Evolutionary conservation across 768 basidiomycete species (phyloP).

Genomic region (Leucosporidium creatinivorum): DNA sequence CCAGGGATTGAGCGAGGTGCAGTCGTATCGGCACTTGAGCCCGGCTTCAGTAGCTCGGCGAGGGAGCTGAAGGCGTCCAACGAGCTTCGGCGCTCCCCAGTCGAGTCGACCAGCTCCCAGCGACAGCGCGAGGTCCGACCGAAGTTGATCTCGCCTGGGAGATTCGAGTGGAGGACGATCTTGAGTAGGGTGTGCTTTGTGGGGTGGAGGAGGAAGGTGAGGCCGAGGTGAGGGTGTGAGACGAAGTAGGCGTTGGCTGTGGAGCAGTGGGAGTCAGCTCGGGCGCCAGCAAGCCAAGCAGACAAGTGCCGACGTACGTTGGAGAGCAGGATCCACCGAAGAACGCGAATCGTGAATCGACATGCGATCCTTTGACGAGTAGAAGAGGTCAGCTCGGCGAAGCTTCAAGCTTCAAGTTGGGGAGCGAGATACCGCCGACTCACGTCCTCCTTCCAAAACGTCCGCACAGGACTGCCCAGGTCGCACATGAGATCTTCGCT

Average conservation of each 20-base stretch:
- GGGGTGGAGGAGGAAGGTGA: constrained; percentile 31
- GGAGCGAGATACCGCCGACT: background rate
- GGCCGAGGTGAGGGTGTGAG: constrained; percentile 33
- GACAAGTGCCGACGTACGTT: background rate
- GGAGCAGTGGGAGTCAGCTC: too few relatives aligned
- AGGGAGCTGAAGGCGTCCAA: too few relatives aligned
- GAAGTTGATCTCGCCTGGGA: constrained; percentile 34
- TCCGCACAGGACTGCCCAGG: constrained; percentile 41
- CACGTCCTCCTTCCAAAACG: constrained; percentile 43
- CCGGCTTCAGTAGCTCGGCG: too few relatives aligned
- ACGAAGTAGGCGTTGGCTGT: constrained; percentile 34
- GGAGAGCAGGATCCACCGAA: constrained; percentile 1
- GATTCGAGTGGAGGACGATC: constrained; percentile 35
- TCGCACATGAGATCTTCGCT: constrained; percentile 42
- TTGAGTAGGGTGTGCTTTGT: constrained; percentile 24
- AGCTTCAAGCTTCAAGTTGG: too few relatives aligned
- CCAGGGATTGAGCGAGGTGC: too few relatives aligned
- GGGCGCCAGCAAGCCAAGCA: too few relatives aligned
- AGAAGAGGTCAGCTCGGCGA: too few relatives aligned
- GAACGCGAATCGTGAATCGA: constrained; percentile 12
- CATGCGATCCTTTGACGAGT: constrained; percentile 25
- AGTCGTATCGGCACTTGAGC: too few relatives aligned
- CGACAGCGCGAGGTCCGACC: constrained; percentile 21
- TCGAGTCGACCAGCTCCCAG: constrained; percentile 2
- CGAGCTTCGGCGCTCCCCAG: background rate